phyloP scores from a whole-genome alignment of 1,139 yeast species.

The Candida dubliniensis region DNA sequence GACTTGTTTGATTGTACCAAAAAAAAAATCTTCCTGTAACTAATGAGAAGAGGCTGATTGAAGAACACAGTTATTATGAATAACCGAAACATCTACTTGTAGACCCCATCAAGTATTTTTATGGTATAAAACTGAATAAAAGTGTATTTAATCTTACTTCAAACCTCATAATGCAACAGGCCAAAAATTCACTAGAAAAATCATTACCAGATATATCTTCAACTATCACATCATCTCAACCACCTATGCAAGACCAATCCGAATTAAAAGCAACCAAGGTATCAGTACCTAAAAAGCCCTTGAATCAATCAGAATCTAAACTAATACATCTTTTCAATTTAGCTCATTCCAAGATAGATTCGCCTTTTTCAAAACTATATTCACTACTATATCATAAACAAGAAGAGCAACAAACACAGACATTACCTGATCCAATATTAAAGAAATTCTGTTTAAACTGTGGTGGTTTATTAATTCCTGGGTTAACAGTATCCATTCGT shows the following conservation, averaged over 20 bases:
- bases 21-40: no score
- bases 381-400: conserved; percentile 23
- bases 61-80: no score
- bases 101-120: no score
- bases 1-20: no score
- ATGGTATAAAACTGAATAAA: no score
- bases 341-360: conserved; percentile 23
- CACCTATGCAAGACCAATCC: neutral
- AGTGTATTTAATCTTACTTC: no score
- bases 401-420: conserved; percentile 25
- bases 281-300: neutral
- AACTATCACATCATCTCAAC: neutral
- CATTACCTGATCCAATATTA: conserved; percentile 25
- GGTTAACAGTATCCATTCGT: conserved; percentile 34
- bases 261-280: neutral
- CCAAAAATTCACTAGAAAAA: no score
- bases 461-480: conserved; percentile 46
- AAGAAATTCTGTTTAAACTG: conserved; percentile 48
- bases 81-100: no score
- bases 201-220: no score
- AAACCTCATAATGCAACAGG: no score
- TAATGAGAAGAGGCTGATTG: no score
- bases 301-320: conserved; percentile 21
- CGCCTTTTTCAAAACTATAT: conserved; percentile 29
- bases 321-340: conserved; percentile 32